A percentile compares a stretch with the other conserved stretches of the same genome.
Evolutionary conservation across 306 rosid genomes (phyloP).

Genomic region (Gastrolobium bilobum): DNA sequence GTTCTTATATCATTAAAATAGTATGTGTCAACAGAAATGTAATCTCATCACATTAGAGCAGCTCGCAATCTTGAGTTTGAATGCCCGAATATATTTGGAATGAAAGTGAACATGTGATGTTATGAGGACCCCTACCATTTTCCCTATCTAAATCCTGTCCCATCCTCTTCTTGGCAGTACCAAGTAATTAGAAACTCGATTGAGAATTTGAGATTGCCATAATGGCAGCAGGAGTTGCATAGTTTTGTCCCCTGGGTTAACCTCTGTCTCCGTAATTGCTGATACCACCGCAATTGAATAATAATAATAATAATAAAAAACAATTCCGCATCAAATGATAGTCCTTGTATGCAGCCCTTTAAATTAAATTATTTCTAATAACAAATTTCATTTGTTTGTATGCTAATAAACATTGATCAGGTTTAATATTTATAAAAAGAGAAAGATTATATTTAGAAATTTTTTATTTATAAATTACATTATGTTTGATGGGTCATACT

Average conservation of each 20-base stretch:
- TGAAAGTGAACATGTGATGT: neutral
- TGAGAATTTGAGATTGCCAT: neutral
- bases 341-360: too few relatives aligned
- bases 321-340: too few relatives aligned
- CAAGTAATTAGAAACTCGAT: neutral
- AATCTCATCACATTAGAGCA: constrained; percentile 30
- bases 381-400: neutral
- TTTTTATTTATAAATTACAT: too few relatives aligned
- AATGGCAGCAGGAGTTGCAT: neutral
- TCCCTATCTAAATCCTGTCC: neutral
- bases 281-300: neutral
- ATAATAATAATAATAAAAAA: too few relatives aligned
- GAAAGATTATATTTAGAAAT: too few relatives aligned
- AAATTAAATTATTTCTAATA: neutral
- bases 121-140: neutral
- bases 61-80: neutral
- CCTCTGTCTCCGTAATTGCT: neutral
- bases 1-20: neutral
- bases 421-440: neutral
- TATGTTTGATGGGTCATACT: too few relatives aligned
- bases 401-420: neutral
- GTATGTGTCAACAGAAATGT: constrained; percentile 5
- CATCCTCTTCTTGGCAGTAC: neutral
- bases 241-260: neutral
- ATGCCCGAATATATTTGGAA: constrained; percentile 21